These are phyloP conservation scores for Citrus unshiu DNA, from an alignment of 345 rosid genomes.

Conservation along the genomic window DNA sequence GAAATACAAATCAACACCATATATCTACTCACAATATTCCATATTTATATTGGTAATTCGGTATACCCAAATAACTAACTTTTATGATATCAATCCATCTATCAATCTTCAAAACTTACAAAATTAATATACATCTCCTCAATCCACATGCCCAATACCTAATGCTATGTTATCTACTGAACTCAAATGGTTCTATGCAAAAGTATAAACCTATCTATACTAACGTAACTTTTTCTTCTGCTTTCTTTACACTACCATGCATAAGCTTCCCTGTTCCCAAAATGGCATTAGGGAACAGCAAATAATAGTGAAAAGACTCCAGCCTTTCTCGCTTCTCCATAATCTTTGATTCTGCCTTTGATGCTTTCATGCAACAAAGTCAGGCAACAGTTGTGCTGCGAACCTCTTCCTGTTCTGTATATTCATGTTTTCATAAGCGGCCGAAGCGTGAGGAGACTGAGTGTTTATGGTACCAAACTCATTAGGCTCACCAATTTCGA, in stretches of 20 bases:
- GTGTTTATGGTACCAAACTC: slow-evolving; percentile 55
- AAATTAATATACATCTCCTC: slow-evolving; percentile 82
- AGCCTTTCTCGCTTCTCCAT: not conserved
- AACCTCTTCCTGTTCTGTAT: slow-evolving; percentile 87
- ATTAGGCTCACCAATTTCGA: slow-evolving; percentile 59
- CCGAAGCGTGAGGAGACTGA: slow-evolving; percentile 56
- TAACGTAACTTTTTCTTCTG: slow-evolving; percentile 29
- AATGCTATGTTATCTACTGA: slow-evolving; percentile 40
- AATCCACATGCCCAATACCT: slow-evolving; percentile 60
- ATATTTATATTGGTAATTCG: slow-evolving; percentile 18
- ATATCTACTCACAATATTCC: slow-evolving; percentile 20
- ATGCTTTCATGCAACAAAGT: slow-evolving; percentile 67
- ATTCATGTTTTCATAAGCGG: slow-evolving; percentile 66
- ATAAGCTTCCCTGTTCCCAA: slow-evolving; percentile 21
- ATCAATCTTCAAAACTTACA: slow-evolving; percentile 67
- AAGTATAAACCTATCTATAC: slow-evolving; percentile 76
- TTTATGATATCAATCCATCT: slow-evolving; percentile 43
- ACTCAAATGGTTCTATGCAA: slow-evolving; percentile 53
- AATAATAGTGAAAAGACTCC: slow-evolving; percentile 27
- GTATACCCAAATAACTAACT: slow-evolving; percentile 38
- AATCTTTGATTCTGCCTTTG: not conserved
- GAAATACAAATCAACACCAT: not conserved
- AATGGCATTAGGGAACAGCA: slow-evolving; percentile 20
- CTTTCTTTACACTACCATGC: slow-evolving; percentile 49
- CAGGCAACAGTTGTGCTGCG: slow-evolving; percentile 79